A percentile compares a stretch with the other conserved stretches of the same genome.
Conservation (phyloP, 352 stramenopile genomes). For the Phytopythium delawarense region DNA sequence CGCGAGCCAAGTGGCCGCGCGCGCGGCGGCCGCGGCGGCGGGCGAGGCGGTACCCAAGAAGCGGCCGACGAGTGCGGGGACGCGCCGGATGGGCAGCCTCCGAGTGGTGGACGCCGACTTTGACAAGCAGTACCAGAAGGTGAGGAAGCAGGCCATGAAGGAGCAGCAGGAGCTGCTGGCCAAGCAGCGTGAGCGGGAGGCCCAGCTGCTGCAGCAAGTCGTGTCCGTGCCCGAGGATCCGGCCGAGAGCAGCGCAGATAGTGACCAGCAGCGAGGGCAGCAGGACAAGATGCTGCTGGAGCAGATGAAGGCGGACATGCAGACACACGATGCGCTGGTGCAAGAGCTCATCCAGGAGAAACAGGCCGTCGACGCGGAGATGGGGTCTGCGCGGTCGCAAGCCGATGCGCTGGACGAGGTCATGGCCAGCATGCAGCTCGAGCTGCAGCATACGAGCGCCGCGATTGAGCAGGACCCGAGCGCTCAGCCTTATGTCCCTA, state of each 20-base stretch:
- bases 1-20: conserved; percentile 38
- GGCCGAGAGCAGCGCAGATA: background rate
- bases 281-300: conserved; percentile 12
- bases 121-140: conserved; percentile 58
- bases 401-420: conserved; percentile 23
- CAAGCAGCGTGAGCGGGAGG: conserved; percentile 41
- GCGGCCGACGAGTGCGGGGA: conserved; percentile 10
- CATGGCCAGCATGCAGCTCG: conserved; percentile 28
- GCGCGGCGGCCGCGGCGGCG: conserved; percentile 17
- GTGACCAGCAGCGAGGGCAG: conserved; percentile 6
- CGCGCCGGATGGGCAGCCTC: conserved; percentile 9
- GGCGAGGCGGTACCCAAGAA: conserved; percentile 9
- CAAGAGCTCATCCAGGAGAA: conserved; percentile 48
- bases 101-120: conserved; percentile 30
- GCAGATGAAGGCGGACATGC: conserved; percentile 21
- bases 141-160: conserved; percentile 38
- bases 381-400: conserved; percentile 19
- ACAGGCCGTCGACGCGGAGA: conserved; percentile 26
- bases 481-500: conserved; percentile 19
- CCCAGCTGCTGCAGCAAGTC: conserved; percentile 44
- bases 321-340: conserved; percentile 27
- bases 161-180: conserved; percentile 42
- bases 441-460: conserved; percentile 33
- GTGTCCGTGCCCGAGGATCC: conserved; percentile 30
- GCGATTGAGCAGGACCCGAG: conserved; percentile 25